Base-by-base conservation (phyloP, 2,329 filamentous ascomycete species). In the Dactylonectria estremocensis region DNA sequence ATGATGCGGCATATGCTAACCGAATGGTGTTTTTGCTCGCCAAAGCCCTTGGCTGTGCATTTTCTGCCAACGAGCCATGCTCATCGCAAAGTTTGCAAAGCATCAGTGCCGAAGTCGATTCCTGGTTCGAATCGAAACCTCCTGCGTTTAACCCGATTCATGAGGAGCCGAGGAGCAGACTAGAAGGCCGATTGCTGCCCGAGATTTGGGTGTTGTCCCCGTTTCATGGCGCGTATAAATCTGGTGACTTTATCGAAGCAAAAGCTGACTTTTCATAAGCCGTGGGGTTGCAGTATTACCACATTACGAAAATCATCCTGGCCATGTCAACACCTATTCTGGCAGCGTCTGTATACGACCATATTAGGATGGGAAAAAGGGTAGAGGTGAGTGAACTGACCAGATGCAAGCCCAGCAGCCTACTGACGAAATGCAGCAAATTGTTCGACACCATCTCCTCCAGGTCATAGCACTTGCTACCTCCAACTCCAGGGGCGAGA, bases 211-310 rank as follows among this genome's bases (percentile, higher is more conserved):
- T 63, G 22, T 40, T 69, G 10, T 69, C 67, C 50, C 54, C 67
- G 37, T 69, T 66, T 28, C 67, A 69, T 53, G 63, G 62, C 59
- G 40, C 24, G 56, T 24, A 33, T 3, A 43, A 49, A 37, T 24
- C 52, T 22, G n/a, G 43, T 31, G 2, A 16, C 7, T 33, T 16
- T 11, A 53, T 11, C 10, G 14, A 20, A 18, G 20, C 46, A 2
- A 14, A 7, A 3, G 20, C 60, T 67, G 33, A 63, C 60, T 20
- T 18, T 7, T 20, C 37, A n/a, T 3, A 14, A 69, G 67, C 67
- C 9, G 59, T 69, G 22, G 67, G 67, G 5, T 35, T 69, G 16
- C 67, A 69, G 45, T 69, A 69, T n/a, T 69, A 69, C 40, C 67
- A 69, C 37, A 69, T 69, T 46, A 59, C 67, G n/a, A 66, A 63